Evolutionary conservation across 495 filamentous ascomycete genomes (phyloP).

Genomic region (Aspergillus biplanus): DNA sequence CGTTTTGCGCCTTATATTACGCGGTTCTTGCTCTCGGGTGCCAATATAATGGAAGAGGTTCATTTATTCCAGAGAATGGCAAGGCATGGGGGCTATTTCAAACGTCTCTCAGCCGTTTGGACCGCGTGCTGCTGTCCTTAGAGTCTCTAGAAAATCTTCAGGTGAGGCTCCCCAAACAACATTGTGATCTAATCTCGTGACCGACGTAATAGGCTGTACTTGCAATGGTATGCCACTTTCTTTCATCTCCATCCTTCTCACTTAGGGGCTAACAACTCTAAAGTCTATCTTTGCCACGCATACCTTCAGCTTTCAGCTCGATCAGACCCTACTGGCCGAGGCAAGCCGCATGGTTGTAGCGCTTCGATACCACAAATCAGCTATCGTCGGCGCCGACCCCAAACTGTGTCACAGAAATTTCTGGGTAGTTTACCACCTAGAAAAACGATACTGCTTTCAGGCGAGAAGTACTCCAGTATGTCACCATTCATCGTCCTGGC

Average conservation of each 20-base stretch:
- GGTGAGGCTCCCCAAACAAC: slow-evolving; percentile 9
- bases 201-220: slow-evolving; percentile 19
- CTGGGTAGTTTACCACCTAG: slow-evolving; percentile 40
- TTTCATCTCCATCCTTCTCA: neutral
- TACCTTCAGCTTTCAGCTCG: slow-evolving; percentile 30
- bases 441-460: slow-evolving; percentile 34
- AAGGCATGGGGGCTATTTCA: slow-evolving; percentile 33
- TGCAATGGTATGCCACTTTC: slow-evolving; percentile 17
- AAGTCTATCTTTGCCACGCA: slow-evolving; percentile 28
- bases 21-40: slow-evolving; percentile 36
- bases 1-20: slow-evolving; percentile 34
- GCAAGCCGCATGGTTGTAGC: slow-evolving; percentile 29
- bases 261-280: neutral
- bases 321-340: slow-evolving; percentile 32
- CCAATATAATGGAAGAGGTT: slow-evolving; percentile 29
- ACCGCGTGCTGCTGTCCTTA: slow-evolving; percentile 12
- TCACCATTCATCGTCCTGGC: neutral
- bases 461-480: slow-evolving; percentile 30
- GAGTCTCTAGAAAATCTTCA: slow-evolving; percentile 29
- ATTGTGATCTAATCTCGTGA: too few relatives aligned
- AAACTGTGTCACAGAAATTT: slow-evolving; percentile 27
- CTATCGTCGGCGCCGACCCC: slow-evolving; percentile 4
- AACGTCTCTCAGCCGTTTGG: slow-evolving; percentile 21
- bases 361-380: slow-evolving; percentile 22
- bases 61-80: slow-evolving; percentile 31